Base-by-base conservation (phyloP, 1,139 yeast species). In the Arxiozyma heterogenica region DNA sequence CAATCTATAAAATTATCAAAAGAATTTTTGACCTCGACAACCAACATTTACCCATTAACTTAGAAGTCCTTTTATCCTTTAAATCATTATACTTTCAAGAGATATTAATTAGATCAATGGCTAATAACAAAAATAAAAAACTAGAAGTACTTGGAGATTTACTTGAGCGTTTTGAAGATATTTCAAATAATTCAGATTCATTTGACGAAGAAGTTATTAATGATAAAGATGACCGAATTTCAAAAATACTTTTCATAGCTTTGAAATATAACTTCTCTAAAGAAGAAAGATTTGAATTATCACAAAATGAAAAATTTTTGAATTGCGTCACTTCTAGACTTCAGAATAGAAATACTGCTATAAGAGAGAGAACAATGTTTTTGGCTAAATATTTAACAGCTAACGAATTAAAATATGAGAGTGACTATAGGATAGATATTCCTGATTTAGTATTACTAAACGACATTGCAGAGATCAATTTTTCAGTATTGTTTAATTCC, bases 361-460 rank as follows among this genome's bases (percentile, higher is more conserved):
- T 67, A 3, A 62, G 76, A 51, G 71, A 68, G 51, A 57, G 72
- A 5, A 73, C 75, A 0, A 71, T 74, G 71, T 66, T 62, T 54
- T 58, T 74, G 18, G 75, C 75, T 4, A 73, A 71, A 52, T 53
- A 56, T 2, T 54, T 72, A 2, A 64, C 74, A 0, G 58, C 63
- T 42, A 66, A 66, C 20, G 66, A 63, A 47, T 53, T 73, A 9
- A 56, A 68, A 27, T 67, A 67, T 52, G 70, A 69, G 3, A 64
- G 70, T 51, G 61, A 60, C 8, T 67, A 66, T 50, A 60, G 56
- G 12, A 64, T 71, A 1, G 52, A 49, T 1, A 54, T 66, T 2
- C 65, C 66, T 1, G 54, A 55, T 5, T 44, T 66, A 1, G 42
- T 54, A 11, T 15, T 57, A 1, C 51, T 53, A 1, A 30, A 53